Percentiles rank a stretch among this genome's conserved stretches.
Conservation (phyloP, 208 protist genomes). For the Crithidia expoeki region DNA sequence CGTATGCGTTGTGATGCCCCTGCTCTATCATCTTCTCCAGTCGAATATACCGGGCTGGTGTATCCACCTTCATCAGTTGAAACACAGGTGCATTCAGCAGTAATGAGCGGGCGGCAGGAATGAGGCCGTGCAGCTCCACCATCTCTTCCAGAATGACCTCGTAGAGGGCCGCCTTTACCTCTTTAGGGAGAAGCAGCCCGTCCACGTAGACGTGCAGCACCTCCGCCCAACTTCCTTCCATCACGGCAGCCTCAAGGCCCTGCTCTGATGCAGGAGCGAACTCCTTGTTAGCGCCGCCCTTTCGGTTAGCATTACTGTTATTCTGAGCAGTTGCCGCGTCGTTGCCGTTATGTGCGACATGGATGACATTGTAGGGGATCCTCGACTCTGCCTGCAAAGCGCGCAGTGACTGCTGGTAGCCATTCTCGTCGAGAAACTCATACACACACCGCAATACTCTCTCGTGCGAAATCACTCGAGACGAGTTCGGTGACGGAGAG, state of each 20-base stretch:
- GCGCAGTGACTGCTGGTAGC: constrained; percentile 64
- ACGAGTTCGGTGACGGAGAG: constrained; percentile 14
- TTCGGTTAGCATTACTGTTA: background rate
- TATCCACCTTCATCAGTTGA: constrained; percentile 47
- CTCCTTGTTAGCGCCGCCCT: background rate
- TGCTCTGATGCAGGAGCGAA: constrained; percentile 29
- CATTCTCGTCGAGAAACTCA: constrained; percentile 65
- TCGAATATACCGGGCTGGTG: constrained; percentile 63
- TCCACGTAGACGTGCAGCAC: constrained; percentile 75
- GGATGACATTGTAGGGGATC: constrained; percentile 81
- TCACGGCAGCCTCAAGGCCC: constrained; percentile 51
- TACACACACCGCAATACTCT: constrained; percentile 72
- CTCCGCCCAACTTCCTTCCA: constrained; percentile 75
- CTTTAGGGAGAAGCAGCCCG: constrained; percentile 64
- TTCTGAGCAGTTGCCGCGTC: background rate
- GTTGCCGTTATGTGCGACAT: constrained; percentile 26
- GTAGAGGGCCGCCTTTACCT: constrained; percentile 71
- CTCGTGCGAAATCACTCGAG: constrained; percentile 56
- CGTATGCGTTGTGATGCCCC: constrained; percentile 26
- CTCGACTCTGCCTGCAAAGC: constrained; percentile 82
- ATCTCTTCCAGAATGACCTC: constrained; percentile 85
- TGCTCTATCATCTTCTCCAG: constrained; percentile 65
- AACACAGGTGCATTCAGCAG: constrained; percentile 79
- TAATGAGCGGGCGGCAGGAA: constrained; percentile 72
- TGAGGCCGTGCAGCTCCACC: constrained; percentile 63